Percentiles rank a stretch among this genome's conserved stretches.
These are phyloP conservation scores for Aspergillus tubingensis DNA, from an alignment of 2,329 filamentous ascomycete species.

Conservation along the genomic window DNA sequence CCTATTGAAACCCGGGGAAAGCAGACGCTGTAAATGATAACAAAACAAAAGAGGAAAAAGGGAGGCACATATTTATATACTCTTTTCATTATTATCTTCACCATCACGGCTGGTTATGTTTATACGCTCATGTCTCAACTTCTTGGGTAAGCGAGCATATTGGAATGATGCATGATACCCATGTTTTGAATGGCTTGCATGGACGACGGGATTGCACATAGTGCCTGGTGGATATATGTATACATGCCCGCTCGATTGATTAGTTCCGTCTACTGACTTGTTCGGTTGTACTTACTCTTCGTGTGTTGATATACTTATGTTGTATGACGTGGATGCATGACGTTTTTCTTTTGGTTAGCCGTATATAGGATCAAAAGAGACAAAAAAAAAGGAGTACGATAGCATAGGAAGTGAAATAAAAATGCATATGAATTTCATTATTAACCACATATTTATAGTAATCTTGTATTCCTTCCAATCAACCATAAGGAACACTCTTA, in stretches of 20 bases:
- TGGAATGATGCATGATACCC: conserved; percentile 6
- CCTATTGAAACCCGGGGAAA: conserved; percentile 52
- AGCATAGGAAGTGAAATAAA: too few species aligned
- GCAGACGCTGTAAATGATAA: conserved; percentile 37
- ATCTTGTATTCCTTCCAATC: too few species aligned
- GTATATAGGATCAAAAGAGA: not conserved
- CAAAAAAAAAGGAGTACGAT: not conserved
- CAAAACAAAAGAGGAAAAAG: not conserved
- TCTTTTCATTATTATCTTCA: not conserved
- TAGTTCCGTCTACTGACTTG: not conserved
- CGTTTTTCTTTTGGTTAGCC: not conserved
- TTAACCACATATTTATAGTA: too few species aligned
- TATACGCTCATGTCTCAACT: not conserved
- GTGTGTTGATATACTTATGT: not conserved
- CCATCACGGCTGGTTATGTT: conserved; percentile 1
- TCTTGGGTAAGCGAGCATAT: not conserved
- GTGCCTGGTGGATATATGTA: not conserved
- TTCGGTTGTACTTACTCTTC: not conserved
- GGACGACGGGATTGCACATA: not conserved
- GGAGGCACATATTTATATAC: too few species aligned
- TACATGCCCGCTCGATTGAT: not conserved
- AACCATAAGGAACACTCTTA: too few species aligned
- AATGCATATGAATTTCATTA: too few species aligned
- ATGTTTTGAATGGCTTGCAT: not conserved
- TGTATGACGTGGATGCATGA: not conserved